Percentiles rank a stretch among this genome's conserved stretches.
Conservation (phyloP, 371 early-diverging fungal species). For the Mortierella sp. region DNA sequence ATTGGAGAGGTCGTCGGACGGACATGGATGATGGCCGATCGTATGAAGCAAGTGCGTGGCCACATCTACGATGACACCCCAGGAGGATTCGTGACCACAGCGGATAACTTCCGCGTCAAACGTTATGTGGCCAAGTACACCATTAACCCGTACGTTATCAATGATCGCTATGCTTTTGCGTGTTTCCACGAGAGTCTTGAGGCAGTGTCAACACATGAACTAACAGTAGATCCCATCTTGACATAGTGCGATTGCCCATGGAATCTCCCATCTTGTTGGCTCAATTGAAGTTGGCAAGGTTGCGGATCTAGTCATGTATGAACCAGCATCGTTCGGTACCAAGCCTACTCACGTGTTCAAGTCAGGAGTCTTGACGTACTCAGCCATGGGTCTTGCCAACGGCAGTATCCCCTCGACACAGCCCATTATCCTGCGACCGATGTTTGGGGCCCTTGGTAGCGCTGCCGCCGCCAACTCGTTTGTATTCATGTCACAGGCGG, state of each 20-base stretch:
- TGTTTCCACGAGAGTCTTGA: no score
- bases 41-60: conserved; percentile 89
- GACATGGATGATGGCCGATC: conserved; percentile 94
- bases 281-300: conserved; percentile 92
- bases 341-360: conserved; percentile 89
- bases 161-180: background rate
- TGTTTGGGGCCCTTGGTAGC: conserved; percentile 79
- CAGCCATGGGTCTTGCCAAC: conserved; percentile 91
- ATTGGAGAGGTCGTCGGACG: conserved; percentile 90
- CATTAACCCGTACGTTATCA: conserved; percentile 80
- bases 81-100: conserved; percentile 60
- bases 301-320: conserved; percentile 90
- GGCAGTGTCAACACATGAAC: no score
- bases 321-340: conserved; percentile 86
- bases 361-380: conserved; percentile 84
- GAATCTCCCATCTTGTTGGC: conserved; percentile 89
- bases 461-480: conserved; percentile 67
- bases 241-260: conserved; percentile 85
- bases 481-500: conserved; percentile 84
- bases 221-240: background rate
- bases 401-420: conserved; percentile 93
- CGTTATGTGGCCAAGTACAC: conserved; percentile 96
- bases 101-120: conserved; percentile 81
- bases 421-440: conserved; percentile 84
- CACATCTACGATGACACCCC: conserved; percentile 56